These are phyloP conservation scores for Coniochaeta prunicola DNA, from an alignment of 2,329 filamentous ascomycete species.

Conservation along the genomic window DNA sequence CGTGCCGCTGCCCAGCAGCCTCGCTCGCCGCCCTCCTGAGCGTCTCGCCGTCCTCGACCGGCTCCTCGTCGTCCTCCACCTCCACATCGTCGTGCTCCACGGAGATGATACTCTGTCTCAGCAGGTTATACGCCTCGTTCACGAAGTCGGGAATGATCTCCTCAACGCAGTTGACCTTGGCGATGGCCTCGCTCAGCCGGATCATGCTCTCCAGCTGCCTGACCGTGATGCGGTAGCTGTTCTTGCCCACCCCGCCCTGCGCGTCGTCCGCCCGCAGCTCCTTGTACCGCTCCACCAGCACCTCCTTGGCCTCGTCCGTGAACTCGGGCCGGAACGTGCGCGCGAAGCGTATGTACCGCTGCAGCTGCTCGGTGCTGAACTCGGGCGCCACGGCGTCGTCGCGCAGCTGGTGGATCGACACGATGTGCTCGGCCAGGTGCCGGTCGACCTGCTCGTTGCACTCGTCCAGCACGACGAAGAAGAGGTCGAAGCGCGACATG, in stretches of 20 bases:
- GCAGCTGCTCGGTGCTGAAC: constrained; percentile 91
- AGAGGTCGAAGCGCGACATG: constrained; percentile 98
- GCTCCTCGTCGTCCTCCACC: constrained; percentile 73
- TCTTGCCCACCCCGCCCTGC: constrained; percentile 86
- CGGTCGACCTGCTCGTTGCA: constrained; percentile 89
- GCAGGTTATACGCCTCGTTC: constrained; percentile 81
- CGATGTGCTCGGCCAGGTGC: constrained; percentile 89
- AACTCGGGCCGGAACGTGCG: constrained; percentile 92
- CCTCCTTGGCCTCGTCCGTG: constrained; percentile 74
- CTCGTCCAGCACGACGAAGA: constrained; percentile 96
- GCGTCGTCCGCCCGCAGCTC: constrained; percentile 89
- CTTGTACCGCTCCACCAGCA: constrained; percentile 90
- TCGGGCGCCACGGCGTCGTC: constrained; percentile 89
- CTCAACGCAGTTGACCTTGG: constrained; percentile 93
- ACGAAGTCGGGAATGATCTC: constrained; percentile 83
- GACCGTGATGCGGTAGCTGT: constrained; percentile 96
- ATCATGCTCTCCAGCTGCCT: constrained; percentile 95
- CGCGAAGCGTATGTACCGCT: constrained; percentile 95
- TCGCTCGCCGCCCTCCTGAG: constrained; percentile 41
- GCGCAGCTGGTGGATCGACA: constrained; percentile 84
- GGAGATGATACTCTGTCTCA: constrained; percentile 91
- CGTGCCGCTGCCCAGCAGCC: constrained; percentile 43
- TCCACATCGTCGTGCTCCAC: constrained; percentile 98
- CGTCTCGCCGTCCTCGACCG: constrained; percentile 36
- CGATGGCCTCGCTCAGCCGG: constrained; percentile 92